These are phyloP conservation scores for Hortiboletus flavorubellus DNA, from an alignment of 768 basidiomycete genomes.

Conservation along the genomic window DNA sequence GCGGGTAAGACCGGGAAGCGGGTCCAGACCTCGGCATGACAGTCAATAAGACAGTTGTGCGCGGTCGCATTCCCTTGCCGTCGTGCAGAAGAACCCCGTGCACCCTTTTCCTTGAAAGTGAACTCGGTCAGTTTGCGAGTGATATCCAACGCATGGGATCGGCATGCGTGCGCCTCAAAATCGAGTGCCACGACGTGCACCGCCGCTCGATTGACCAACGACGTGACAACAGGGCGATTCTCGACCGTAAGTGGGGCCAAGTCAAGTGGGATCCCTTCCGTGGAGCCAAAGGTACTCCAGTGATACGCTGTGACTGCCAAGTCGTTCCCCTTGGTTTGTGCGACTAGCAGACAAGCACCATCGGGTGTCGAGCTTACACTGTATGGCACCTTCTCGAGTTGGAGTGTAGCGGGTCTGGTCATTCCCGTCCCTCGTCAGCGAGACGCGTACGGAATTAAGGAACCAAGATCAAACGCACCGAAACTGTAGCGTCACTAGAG, in stretches of 20 bases:
- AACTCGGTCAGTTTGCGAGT: constrained; percentile 55
- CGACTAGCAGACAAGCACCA: constrained; percentile 47
- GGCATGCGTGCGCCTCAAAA: constrained; percentile 26
- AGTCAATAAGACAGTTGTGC: constrained; percentile 54
- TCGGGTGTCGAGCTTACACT: constrained; percentile 46
- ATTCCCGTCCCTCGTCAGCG: neutral
- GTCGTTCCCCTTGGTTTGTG: constrained; percentile 18
- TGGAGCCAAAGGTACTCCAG: constrained; percentile 55
- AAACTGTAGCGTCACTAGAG: constrained; percentile 51
- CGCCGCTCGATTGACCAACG: constrained; percentile 39
- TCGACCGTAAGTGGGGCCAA: constrained; percentile 27
- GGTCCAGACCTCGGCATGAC: constrained; percentile 55
- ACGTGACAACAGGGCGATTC: constrained; percentile 37
- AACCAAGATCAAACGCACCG: constrained; percentile 32
- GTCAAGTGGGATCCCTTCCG: constrained; percentile 40
- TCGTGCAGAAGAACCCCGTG: constrained; percentile 13
- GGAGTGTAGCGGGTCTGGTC: constrained; percentile 43
- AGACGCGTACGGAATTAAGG: neutral
- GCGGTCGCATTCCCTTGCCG: constrained; percentile 17
- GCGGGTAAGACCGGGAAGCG: constrained; percentile 58
- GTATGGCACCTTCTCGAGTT: constrained; percentile 34
- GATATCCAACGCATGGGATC: constrained; percentile 48
- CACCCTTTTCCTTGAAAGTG: constrained; percentile 46
- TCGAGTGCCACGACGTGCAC: constrained; percentile 46
- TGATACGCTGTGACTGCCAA: constrained; percentile 43